These are phyloP conservation scores for Rhodocollybia butyracea DNA, from an alignment of 768 basidiomycete species.

Conservation along the genomic window DNA sequence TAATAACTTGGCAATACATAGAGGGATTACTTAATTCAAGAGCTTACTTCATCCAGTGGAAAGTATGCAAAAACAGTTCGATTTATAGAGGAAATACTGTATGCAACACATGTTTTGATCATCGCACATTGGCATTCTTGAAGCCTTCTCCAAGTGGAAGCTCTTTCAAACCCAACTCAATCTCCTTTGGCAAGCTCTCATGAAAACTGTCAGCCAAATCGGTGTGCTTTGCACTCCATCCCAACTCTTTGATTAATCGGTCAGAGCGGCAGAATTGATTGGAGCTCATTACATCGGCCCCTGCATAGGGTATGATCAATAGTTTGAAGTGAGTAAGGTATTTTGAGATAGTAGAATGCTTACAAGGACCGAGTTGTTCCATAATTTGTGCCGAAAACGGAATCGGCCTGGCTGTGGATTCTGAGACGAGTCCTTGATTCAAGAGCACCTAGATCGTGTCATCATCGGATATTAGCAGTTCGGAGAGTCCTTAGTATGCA, in stretches of 20 bases:
- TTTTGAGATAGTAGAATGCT: background rate
- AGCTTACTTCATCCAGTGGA: too few relatives aligned
- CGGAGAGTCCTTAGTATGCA: too few relatives aligned
- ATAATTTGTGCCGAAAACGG: background rate
- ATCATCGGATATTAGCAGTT: background rate
- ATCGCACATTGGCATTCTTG: too few relatives aligned
- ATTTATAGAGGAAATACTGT: too few relatives aligned
- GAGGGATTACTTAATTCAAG: too few relatives aligned
- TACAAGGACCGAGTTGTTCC: background rate
- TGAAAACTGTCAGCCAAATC: background rate
- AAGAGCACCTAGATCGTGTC: background rate
- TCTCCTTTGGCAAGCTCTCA: conserved; percentile 1
- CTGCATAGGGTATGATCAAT: too few relatives aligned
- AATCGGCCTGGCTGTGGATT: background rate
- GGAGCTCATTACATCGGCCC: background rate
- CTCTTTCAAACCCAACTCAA: too few relatives aligned
- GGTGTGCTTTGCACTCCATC: conserved; percentile 1
- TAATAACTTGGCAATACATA: too few relatives aligned
- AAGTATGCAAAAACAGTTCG: too few relatives aligned
- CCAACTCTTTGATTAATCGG: background rate
- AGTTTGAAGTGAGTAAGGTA: background rate
- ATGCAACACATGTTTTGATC: too few relatives aligned
- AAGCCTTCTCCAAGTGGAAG: too few relatives aligned
- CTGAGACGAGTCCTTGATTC: background rate
- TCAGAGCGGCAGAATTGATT: background rate